phyloP scores from a whole-genome alignment of 1,284 basidiomycete genomes.

The Trichosporon ovoides region DNA sequence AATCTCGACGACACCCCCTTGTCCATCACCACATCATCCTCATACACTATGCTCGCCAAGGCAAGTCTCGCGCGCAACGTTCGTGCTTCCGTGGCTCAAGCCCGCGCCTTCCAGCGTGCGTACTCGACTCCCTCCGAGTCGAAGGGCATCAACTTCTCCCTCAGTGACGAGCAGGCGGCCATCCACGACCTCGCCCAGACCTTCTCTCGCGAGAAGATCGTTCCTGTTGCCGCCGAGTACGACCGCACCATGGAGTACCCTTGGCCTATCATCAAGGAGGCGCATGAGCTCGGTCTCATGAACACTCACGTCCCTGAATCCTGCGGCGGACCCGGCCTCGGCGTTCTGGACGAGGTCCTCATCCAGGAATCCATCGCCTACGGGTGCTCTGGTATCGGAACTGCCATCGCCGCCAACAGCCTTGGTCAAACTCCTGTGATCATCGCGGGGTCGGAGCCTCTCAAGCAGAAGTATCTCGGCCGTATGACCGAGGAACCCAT shows the following conservation, averaged over 20 bases:
- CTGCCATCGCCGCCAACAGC: conserved; percentile 51
- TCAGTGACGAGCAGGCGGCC: conserved; percentile 40
- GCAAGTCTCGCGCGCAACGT: not conserved
- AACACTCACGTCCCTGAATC: conserved; percentile 52
- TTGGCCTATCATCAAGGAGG: conserved; percentile 55
- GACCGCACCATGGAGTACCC: conserved; percentile 54
- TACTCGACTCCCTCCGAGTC: not conserved
- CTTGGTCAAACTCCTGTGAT: conserved; percentile 55
- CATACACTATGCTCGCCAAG: conserved; percentile 4
- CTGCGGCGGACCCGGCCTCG: conserved; percentile 48
- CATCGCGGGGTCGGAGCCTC: conserved; percentile 52
- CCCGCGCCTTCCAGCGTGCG: not conserved
- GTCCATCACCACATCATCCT: not conserved
- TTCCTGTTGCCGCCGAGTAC: conserved; percentile 52
- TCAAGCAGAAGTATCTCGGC: conserved; percentile 55
- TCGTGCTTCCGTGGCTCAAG: not conserved
- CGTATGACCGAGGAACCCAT: conserved; percentile 56
- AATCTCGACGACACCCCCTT: not conserved
- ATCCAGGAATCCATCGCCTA: conserved; percentile 49
- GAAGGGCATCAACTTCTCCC: conserved; percentile 27
- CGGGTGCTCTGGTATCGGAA: conserved; percentile 40
- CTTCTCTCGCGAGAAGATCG: conserved; percentile 53
- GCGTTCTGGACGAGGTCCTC: conserved; percentile 52
- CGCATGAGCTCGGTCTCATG: conserved; percentile 51
- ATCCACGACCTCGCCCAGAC: conserved; percentile 51